Conservation (phyloP, 495 filamentous ascomycete genomes). For the Penicillium chermesinum region DNA sequence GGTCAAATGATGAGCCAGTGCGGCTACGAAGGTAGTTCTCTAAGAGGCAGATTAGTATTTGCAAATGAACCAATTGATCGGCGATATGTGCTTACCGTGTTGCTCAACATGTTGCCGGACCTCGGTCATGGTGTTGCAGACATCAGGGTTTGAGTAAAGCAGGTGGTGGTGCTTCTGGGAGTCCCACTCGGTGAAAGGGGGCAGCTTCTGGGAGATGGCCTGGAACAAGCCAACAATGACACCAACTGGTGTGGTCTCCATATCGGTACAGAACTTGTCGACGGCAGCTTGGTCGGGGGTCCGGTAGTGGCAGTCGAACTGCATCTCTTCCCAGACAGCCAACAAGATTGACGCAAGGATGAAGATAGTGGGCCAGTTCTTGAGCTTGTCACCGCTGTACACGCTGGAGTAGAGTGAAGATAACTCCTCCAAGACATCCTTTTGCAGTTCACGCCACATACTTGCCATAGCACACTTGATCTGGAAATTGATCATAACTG, state of each 20-base stretch:
- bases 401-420: constrained; percentile 86
- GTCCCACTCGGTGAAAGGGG: constrained; percentile 86
- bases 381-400: constrained; percentile 87
- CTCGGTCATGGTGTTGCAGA: constrained; percentile 92
- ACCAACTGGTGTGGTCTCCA: constrained; percentile 89
- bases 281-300: constrained; percentile 75
- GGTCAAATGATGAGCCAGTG: constrained; percentile 68
- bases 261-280: constrained; percentile 87
- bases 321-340: constrained; percentile 94
- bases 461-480: constrained; percentile 91
- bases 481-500: constrained; percentile 98
- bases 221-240: constrained; percentile 93
- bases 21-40: constrained; percentile 57
- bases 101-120: constrained; percentile 81
- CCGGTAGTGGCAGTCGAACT: constrained; percentile 92
- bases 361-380: constrained; percentile 98
- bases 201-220: constrained; percentile 90
- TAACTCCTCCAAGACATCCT: constrained; percentile 88
- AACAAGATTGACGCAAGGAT: constrained; percentile 85
- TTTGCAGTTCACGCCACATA: constrained; percentile 94
- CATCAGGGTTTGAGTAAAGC: constrained; percentile 79
- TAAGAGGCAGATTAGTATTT: constrained; percentile 31
- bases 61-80: not conserved
- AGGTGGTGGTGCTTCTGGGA: constrained; percentile 79
- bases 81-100: constrained; percentile 62